Evolutionary conservation across 129 eudicot genomes (phyloP), one percentile per base, ranked within the genome.

Genomic region (Dittrichia graveolens): DNA sequence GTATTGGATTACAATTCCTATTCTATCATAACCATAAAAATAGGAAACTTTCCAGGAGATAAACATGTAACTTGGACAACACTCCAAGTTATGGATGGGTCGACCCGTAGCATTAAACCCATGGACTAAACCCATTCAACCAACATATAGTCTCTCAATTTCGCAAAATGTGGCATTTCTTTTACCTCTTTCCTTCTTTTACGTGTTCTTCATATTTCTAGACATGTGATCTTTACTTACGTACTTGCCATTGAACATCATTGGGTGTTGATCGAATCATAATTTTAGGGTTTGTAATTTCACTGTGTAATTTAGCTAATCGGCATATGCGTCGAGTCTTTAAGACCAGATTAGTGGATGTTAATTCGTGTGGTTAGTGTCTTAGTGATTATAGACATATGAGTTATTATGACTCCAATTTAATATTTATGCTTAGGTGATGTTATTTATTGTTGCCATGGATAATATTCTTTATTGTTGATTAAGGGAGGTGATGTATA

Each of bases 101-200:
- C n/a, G n/a, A n/a, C n/a, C n/a, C n/a, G n/a, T n/a, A n/a, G n/a
- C n/a, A n/a, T n/a, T n/a, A n/a, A n/a, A n/a, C n/a, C n/a, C n/a
- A n/a, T n/a, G n/a, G n/a, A n/a, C n/a, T n/a, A n/a, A n/a, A n/a
- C n/a, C n/a, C n/a, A n/a, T n/a, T n/a, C n/a, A n/a, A n/a, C n/a
- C n/a, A n/a, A n/a, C n/a, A n/a, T 15, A 11, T 53, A 5, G 46
- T 67, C 73, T 49, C 60, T 67, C 46, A 49, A 67, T 49, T 67
- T 49, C 61, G 35, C 37, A 46, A n/a, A n/a, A n/a, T n/a, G n/a
- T n/a, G n/a, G n/a, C 9, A 16, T 46, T 49, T 11, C 4, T 34
- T 56, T 14, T 49, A 53, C 13, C 39, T 49, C 7, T 67, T 52
- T 67, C 24, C 42, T 34, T 53, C n/a, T 48, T 67, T 35, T 7